Evolutionary conservation across 345 rosid species (phyloP).

Genomic region (Firmiana major): DNA sequence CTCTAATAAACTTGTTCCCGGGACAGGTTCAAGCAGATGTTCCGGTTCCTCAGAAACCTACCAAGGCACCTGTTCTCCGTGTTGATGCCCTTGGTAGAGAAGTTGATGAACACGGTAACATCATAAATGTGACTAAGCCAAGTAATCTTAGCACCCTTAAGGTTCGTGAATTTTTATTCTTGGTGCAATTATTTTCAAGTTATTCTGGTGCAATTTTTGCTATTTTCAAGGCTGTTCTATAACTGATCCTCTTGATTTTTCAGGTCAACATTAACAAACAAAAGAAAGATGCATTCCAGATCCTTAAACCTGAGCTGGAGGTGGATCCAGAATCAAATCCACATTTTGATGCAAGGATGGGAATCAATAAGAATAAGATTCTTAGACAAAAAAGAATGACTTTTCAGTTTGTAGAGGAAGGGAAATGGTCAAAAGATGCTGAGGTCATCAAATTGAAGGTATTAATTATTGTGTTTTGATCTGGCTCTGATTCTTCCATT

Average conservation of each 20-base stretch:
- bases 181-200: neutral
- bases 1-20: constrained; percentile 65
- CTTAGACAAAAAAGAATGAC: constrained; percentile 84
- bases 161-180: constrained; percentile 38
- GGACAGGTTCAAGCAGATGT: constrained; percentile 61
- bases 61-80: constrained; percentile 83
- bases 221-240: neutral
- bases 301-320: constrained; percentile 90
- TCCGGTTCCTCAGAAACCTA: constrained; percentile 65
- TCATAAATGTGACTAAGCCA: constrained; percentile 76
- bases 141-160: constrained; percentile 93
- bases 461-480: neutral
- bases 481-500: neutral
- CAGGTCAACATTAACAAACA: constrained; percentile 98
- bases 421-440: constrained; percentile 94
- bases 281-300: constrained; percentile 93
- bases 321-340: constrained; percentile 82
- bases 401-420: constrained; percentile 98
- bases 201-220: constrained; percentile 1
- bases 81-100: constrained; percentile 94
- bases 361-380: constrained; percentile 72
- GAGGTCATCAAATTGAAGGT: constrained; percentile 82
- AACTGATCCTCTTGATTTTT: constrained; percentile 7
- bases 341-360: constrained; percentile 79
- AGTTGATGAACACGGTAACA: constrained; percentile 92